Evolutionary conservation across 2,329 filamentous ascomycete genomes (phyloP).

Genomic region (Ophiostoma pallidulum): DNA sequence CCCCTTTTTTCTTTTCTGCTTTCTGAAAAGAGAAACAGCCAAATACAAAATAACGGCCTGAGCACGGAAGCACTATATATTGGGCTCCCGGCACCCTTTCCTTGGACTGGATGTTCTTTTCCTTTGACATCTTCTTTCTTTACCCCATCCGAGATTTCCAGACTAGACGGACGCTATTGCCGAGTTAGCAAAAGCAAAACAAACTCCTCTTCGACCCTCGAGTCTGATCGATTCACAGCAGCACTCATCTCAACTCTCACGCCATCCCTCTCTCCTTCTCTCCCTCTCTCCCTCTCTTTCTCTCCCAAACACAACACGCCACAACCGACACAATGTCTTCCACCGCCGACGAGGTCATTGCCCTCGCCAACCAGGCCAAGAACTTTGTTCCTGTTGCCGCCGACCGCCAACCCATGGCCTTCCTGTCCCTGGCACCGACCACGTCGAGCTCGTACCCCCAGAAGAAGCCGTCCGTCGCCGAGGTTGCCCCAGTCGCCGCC

Average conservation of each 20-base stretch:
- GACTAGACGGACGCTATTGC: constrained; percentile 1
- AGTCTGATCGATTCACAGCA: no score
- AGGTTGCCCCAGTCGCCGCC: constrained; percentile 16
- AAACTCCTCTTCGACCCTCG: not conserved
- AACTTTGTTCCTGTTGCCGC: constrained; percentile 17
- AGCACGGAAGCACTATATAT: not conserved
- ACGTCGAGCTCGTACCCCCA: constrained; percentile 48
- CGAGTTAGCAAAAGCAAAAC: not conserved
- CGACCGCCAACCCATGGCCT: constrained; percentile 25
- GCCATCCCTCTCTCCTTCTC: not conserved
- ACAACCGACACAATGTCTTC: constrained; percentile 13
- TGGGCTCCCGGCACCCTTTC: not conserved
- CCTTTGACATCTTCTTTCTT: not conserved
- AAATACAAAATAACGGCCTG: not conserved
- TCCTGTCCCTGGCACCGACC: constrained; percentile 50
- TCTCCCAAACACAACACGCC: not conserved
- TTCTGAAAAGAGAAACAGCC: no score
- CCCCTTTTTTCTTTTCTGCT: no score
- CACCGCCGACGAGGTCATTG: constrained; percentile 14
- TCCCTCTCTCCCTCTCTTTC: not conserved
- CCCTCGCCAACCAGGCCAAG: constrained; percentile 21
- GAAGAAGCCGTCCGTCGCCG: constrained; percentile 20
- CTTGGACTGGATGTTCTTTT: constrained; percentile 1
- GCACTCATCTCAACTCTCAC: not conserved
- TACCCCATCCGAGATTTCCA: constrained; percentile 1